Base-by-base conservation (phyloP, 2,329 filamentous ascomycete genomes). In the Torrubiella hemipterigena region DNA sequence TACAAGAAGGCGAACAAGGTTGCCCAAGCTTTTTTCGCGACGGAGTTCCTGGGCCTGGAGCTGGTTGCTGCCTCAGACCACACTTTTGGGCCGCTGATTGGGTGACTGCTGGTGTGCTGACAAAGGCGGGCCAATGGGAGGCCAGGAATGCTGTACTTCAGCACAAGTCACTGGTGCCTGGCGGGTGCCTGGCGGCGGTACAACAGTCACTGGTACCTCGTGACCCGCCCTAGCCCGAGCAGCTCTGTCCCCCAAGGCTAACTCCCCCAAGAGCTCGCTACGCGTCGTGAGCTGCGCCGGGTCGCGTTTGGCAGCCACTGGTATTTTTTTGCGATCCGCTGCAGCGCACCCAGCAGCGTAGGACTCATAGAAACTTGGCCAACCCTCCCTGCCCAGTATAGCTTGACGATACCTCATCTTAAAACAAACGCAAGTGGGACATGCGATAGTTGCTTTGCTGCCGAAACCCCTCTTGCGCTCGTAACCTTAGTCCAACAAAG, bases 61-160 rank as follows among this genome's bases (percentile, higher is more conserved):
- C 18, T 20, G 4, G 40, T 51, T 54, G 51, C 46, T 55, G 50
- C 52, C 51, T 55, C 51, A 54, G 50, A 50, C 50, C 46, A 45
- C 48, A 50, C 31, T 46, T 42, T 31, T 31, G 35, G 20, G 30
- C 38, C 42, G n/a, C n/a, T 45, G 36, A 54, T 54, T 54, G 52
- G 52, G 34, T 29, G 33, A 6, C n/a, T 28, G 21, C 3, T 12
- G 6, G 21, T 10, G 12, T 32, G 44, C 41, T 49, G 42, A 49
- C 44, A 43, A 46, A 46, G 31, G 5, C 7, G 5, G 9, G 20
- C 53, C 51, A 56, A 56, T 56, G 33, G 49, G 22, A 38, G 22
- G 1, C 4, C 16, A n/a, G 4, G 17, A 20, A 12, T 19, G 14
- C 11, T 29, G 18, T 48, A 50, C 50, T 33, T 35, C 20, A 11